These are phyloP conservation scores for Acidiella bohemica DNA, from an alignment of 495 filamentous ascomycete species.

Conservation along the genomic window DNA sequence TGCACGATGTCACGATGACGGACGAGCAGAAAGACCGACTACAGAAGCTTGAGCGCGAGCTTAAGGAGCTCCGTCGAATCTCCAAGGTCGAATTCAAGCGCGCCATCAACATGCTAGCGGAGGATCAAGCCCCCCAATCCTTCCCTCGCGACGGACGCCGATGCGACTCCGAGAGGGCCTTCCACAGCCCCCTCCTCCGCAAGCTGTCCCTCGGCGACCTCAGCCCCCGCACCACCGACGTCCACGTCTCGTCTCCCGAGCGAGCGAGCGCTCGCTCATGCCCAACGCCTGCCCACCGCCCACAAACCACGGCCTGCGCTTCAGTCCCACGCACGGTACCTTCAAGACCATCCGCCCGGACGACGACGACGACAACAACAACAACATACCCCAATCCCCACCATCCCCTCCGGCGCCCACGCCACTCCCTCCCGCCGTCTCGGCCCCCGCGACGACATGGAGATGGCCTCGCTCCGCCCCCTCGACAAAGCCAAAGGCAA, in stretches of 20 bases:
- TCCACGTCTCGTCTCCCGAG: neutral
- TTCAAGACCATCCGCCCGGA: neutral
- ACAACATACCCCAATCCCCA: no score
- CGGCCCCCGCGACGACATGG: neutral
- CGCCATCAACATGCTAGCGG: no score
- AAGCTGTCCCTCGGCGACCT: neutral
- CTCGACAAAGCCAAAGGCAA: neutral
- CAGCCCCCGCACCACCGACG: neutral
- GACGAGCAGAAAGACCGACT: neutral
- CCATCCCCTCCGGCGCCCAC: neutral
- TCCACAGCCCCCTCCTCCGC: neutral
- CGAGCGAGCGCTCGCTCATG: neutral
- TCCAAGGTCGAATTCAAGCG: no score
- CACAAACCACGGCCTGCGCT: no score
- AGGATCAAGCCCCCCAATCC: neutral
- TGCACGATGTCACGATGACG: no score
- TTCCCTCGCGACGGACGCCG: neutral
- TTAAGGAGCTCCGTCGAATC: neutral
- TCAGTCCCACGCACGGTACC: neutral
- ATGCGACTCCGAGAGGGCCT: neutral
- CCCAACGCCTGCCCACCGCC: no score
- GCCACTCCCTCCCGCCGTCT: neutral
- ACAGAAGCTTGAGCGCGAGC: conserved; percentile 1
- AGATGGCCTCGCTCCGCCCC: neutral
- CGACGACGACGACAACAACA: no score